A percentile compares a stretch with the other conserved stretches of the same genome.
Conservation (phyloP, 345 rosid species). For the Salix caprea region DNA sequence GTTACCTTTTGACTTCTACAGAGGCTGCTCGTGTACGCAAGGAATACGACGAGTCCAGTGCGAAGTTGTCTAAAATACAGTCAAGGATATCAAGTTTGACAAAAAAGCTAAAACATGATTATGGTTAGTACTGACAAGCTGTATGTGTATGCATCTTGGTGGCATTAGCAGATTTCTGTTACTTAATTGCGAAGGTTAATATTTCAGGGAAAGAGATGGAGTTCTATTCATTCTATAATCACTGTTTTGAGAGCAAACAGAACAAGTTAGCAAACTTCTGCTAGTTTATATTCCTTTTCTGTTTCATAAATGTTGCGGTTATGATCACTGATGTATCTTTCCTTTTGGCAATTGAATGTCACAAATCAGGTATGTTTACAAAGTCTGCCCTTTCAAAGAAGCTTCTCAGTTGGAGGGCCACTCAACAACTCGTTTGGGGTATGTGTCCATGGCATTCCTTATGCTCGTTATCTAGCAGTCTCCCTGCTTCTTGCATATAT, state of each 20-base stretch:
- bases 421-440: constrained; percentile 73
- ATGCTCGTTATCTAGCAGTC: not conserved
- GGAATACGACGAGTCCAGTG: constrained; percentile 73
- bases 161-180: constrained; percentile 12
- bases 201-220: constrained; percentile 79
- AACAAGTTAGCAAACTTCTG: constrained; percentile 51
- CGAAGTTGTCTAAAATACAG: constrained; percentile 72
- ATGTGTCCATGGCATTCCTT: constrained; percentile 19
- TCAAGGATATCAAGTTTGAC: constrained; percentile 79
- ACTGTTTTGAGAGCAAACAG: constrained; percentile 83
- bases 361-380: constrained; percentile 76
- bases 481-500: not conserved
- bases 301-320: constrained; percentile 2
- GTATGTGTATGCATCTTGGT: not conserved
- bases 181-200: constrained; percentile 20
- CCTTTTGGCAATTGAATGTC: constrained; percentile 3
- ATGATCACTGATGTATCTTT: constrained; percentile 8
- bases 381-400: constrained; percentile 81
- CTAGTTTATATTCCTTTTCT: not conserved
- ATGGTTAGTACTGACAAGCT: constrained; percentile 55
- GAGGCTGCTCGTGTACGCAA: constrained; percentile 79
- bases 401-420: constrained; percentile 82
- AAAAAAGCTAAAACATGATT: constrained; percentile 74
- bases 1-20: constrained; percentile 30
- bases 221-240: constrained; percentile 78